Evolutionary conservation across 352 stramenopile species (phyloP), one percentile per base, ranked within the genome.

Genomic region (Halophytophthora polymorphica): DNA sequence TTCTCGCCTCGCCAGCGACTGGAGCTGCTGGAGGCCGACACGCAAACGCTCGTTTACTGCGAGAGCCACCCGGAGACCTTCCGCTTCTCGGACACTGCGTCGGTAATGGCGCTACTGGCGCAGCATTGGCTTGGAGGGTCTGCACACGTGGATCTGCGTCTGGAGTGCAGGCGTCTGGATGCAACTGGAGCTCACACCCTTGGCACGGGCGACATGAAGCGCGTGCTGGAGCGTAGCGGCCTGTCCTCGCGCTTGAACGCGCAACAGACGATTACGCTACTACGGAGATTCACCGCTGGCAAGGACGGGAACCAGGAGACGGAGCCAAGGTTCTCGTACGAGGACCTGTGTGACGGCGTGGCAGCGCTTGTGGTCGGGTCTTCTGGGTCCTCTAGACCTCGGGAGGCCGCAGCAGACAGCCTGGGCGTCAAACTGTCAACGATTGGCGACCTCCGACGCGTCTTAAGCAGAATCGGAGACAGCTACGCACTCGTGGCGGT

Each of bases 31-130:
- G 79, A 88, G 36, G 80, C 83, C 2, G 83, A 94, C 43, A 51
- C 71, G 21, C 77, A 90, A 50, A 94, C 83, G 14, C 53, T 95
- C 7, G 65, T 55, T n/a, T 92, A 77, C 52, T 93, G 83, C 48
- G 83, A 92, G 60, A 86, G 57, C 36, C 73, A 88, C 45, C 65
- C 73, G 12, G 73, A 93, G 28, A 15, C 61, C 19, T 95, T 93
- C 45, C 66, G 65, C 3, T 89, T 69, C 45, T 90, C 82, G 0
- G 65, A 92, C 34, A 65, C 47, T 21, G 55, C 58, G 17, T 23
- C 56, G 13, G 63, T 90, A n/a, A 37, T 83, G 22, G 14, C 57
- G 6, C 15, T 53, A 4, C 17, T 71, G 15, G 37, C 61, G 10
- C 59, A 64, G 35, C 19, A 58, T 2, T 69, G 69, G 18, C 40